phyloP scores from a whole-genome alignment of 345 rosid species.

The Arabis alpina region DNA sequence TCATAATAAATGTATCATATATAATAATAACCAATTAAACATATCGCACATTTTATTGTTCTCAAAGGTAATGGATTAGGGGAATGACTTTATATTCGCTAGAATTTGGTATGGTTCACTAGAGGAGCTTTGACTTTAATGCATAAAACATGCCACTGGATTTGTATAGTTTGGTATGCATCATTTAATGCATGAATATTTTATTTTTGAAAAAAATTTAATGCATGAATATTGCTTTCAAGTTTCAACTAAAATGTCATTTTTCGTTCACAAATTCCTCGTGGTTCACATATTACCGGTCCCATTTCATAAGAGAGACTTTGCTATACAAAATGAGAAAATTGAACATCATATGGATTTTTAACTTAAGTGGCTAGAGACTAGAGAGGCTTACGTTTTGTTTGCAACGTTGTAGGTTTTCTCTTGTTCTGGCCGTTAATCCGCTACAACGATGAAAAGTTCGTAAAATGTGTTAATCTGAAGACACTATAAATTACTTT shows the following conservation, averaged over 20 bases:
- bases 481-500: not conserved
- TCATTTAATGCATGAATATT: conserved; percentile 33
- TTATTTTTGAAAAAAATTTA: too few relatives aligned
- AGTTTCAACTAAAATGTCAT: conserved; percentile 7
- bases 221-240: conserved; percentile 34
- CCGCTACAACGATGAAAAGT: not conserved
- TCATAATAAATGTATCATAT: not conserved
- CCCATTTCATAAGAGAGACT: not conserved
- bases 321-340: not conserved
- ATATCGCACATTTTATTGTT: not conserved
- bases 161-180: conserved; percentile 39
- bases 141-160: conserved; percentile 44
- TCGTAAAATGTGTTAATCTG: not conserved
- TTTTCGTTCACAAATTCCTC: conserved; percentile 8
- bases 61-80: conserved; percentile 7
- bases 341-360: not conserved
- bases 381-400: not conserved
- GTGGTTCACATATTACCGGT: conserved; percentile 17
- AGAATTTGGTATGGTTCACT: conserved; percentile 28
- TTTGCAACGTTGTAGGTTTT: not conserved
- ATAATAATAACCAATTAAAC: not conserved
- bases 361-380: not conserved
- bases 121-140: conserved; percentile 39
- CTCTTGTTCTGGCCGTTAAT: conserved; percentile 5
- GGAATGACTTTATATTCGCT: conserved; percentile 11